These are phyloP conservation scores for Aulographum hederae DNA, from an alignment of 2,329 filamentous ascomycete genomes.

Conservation along the genomic window DNA sequence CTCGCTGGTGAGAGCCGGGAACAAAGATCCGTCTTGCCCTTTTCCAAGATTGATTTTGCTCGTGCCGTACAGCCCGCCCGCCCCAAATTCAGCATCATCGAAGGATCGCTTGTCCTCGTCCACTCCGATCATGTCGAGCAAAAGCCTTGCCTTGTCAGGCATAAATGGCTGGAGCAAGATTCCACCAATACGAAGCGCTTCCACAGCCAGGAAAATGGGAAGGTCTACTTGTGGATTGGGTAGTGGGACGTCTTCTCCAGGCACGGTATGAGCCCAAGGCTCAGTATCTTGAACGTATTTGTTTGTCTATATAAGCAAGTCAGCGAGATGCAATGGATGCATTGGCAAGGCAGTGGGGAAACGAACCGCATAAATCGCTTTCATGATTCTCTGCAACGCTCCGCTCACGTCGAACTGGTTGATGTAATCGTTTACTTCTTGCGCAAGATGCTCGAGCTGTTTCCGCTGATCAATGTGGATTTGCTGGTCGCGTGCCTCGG, in stretches of 20 bases:
- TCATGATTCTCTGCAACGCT: constrained; percentile 48
- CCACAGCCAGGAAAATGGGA: constrained; percentile 52
- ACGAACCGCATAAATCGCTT: constrained; percentile 39
- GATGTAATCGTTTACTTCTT: constrained; percentile 37
- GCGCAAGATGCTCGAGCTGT: constrained; percentile 22
- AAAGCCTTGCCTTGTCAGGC: constrained; percentile 51
- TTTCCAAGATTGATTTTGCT: no score
- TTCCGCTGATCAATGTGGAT: constrained; percentile 20
- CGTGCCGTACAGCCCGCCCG: no score
- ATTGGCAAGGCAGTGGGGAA: background rate
- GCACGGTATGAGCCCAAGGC: constrained; percentile 47
- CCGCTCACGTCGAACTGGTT: constrained; percentile 40
- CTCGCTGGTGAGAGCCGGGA: no score
- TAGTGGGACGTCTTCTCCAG: constrained; percentile 12
- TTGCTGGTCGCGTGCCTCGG: constrained; percentile 11
- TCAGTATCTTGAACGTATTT: constrained; percentile 42
- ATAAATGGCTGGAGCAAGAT: constrained; percentile 88
- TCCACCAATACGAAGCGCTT: constrained; percentile 59
- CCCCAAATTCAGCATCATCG: constrained; percentile 54
- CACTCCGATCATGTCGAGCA: constrained; percentile 69
- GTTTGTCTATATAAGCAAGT: constrained; percentile 40
- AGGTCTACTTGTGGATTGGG: constrained; percentile 27
- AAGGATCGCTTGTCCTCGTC: constrained; percentile 40
- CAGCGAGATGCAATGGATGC: constrained; percentile 1
- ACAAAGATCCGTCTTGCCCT: no score